These are phyloP conservation scores for Agrocybe chaxingu DNA, from an alignment of 768 basidiomycete species.

Conservation along the genomic window DNA sequence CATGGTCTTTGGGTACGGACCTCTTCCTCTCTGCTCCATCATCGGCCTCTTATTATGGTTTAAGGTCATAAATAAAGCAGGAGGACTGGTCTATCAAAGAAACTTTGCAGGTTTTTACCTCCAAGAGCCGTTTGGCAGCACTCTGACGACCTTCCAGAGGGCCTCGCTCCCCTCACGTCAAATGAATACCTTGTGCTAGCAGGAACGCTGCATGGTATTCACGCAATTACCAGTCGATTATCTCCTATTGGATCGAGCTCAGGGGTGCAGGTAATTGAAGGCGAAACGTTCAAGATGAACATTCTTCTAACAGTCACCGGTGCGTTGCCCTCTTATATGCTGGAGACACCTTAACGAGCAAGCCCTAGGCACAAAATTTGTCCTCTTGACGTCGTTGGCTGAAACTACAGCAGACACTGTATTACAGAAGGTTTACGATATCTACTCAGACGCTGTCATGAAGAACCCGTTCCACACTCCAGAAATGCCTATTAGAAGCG, in stretches of 20 bases:
- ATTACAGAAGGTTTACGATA: conserved; percentile 87
- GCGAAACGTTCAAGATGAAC: conserved; percentile 92
- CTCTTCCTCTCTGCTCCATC: conserved; percentile 4
- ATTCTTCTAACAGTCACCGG: conserved; percentile 90
- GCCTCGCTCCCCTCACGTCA: conserved; percentile 85
- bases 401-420: conserved; percentile 67
- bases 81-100: conserved; percentile 91
- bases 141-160: conserved; percentile 53
- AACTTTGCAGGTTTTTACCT: conserved; percentile 75
- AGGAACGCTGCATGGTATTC: conserved; percentile 95
- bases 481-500: conserved; percentile 98
- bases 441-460: conserved; percentile 94
- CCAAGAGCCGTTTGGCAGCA: conserved; percentile 4
- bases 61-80: conserved; percentile 96
- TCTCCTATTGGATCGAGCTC: conserved; percentile 82
- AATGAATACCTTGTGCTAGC: conserved; percentile 96
- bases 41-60: conserved; percentile 10
- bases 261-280: conserved; percentile 93
- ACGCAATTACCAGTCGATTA: conserved; percentile 93
- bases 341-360: neutral
- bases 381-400: conserved; percentile 79
- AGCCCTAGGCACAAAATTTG: conserved; percentile 86
- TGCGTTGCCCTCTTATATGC: conserved; percentile 27
- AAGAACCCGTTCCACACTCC: conserved; percentile 99
- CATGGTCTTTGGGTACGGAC: conserved; percentile 74